phyloP scores from a whole-genome alignment of 192 early-diverging fungal species.

The Chytriomyces sp. region DNA sequence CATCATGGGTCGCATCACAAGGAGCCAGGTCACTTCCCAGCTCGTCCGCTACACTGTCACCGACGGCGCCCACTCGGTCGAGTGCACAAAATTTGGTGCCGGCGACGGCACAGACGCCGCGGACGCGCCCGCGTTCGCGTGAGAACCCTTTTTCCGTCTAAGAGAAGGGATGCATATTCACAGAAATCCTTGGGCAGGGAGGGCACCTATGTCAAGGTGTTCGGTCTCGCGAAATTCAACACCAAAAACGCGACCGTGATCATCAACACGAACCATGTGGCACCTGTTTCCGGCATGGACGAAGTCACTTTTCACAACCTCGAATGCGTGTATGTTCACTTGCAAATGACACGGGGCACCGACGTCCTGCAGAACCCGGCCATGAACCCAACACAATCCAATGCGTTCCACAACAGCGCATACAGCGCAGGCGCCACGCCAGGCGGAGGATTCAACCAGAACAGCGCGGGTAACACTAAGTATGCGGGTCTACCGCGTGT shows the following conservation, averaged over 20 bases:
- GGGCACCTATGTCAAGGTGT: constrained; percentile 71
- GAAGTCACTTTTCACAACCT: constrained; percentile 78
- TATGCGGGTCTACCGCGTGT: constrained; percentile 15
- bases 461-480: background rate
- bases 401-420: constrained; percentile 2
- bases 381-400: constrained; percentile 24
- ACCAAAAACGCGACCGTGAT: constrained; percentile 52
- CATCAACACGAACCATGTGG: constrained; percentile 45
- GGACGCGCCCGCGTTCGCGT: constrained; percentile 16
- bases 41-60: constrained; percentile 71
- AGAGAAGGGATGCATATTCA: too few species aligned
- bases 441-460: background rate
- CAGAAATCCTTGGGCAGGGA: constrained; percentile 41
- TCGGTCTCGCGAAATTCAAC: constrained; percentile 64
- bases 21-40: constrained; percentile 56
- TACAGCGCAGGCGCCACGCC: background rate
- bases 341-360: constrained; percentile 51
- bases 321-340: constrained; percentile 67
- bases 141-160: background rate
- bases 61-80: constrained; percentile 79
- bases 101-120: background rate
- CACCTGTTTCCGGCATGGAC: constrained; percentile 69
- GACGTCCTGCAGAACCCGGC: background rate
- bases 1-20: constrained; percentile 72
- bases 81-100: constrained; percentile 68